Evolutionary conservation across 139 green algal species (phyloP), one percentile per base, ranked within the genome.

Genomic region (Mesotaenium endlicherianum): DNA sequence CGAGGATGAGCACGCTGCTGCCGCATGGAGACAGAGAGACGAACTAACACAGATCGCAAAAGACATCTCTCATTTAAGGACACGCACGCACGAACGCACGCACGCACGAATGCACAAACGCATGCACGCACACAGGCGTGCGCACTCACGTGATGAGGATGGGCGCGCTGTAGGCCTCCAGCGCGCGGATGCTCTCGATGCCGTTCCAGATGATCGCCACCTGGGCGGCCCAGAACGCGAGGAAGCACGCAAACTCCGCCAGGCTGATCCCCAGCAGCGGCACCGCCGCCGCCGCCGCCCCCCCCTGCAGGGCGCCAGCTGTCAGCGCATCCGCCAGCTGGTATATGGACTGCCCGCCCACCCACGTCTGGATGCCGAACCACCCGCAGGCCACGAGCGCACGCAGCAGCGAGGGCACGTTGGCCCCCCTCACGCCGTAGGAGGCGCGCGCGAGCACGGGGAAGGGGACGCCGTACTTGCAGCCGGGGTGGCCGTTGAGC

Each of bases 351-450:
- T 83, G 16, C 6, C 84, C 84, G 1, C 91, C 93, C 20, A 95
- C 84, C 87, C 90, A 93, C 2, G 91, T 93, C 76, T 96, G 91
- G 57, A 96, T 94, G 17, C 93, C 93, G 82, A 94, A 96, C 93
- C 93, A 95, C 40, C 90, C 92, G 81, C 91, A 94, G 0, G 92
- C 93, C 38, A 96, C 92, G 1, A 94, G 68, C 3, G 87, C 92
- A 2, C 93, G 84, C 2, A 91, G 85, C 6, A 94, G 77, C 2
- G 90, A 91, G 0, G 92, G 90, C 26, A 95, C 60, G 80, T 93
- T 92, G n/a, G 92, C 86, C 68, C 92, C 92, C 59, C 86, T 71
- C 41, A 95, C 91, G 20, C 93, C 93, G 84, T 94, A 95, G 43
- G 81, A 88, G 31, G 93, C 90, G 6, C 93, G 87, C 2, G 89